These are phyloP conservation scores for Coleophoma crateriformis DNA, from an alignment of 2,329 filamentous ascomycete genomes.

Conservation along the genomic window DNA sequence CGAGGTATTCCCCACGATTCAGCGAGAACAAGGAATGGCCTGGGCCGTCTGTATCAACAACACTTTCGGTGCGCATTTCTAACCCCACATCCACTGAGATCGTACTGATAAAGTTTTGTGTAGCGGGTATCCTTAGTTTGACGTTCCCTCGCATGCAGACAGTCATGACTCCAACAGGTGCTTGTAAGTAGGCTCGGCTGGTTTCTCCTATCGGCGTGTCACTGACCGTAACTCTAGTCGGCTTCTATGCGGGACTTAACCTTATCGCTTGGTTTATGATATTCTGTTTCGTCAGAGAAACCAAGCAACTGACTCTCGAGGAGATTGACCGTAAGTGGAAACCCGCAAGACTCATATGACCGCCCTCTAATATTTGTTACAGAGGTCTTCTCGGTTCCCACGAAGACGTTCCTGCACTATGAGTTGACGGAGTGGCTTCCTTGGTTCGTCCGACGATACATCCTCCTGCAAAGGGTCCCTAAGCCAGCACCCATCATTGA, in stretches of 20 bases:
- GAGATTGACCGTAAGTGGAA: conserved; percentile 48
- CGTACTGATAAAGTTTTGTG: conserved; percentile 60
- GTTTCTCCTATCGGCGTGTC: conserved; percentile 61
- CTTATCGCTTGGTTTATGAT: conserved; percentile 47
- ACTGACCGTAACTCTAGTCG: conserved; percentile 54
- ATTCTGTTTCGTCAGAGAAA: conserved; percentile 50
- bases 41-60: conserved; percentile 56
- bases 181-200: conserved; percentile 65
- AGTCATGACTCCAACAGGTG: conserved; percentile 26
- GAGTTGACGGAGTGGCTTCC: conserved; percentile 11
- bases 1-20: conserved; percentile 57
- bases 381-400: conserved; percentile 14
- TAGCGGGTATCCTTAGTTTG: conserved; percentile 53
- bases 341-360: conserved; percentile 10
- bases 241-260: conserved; percentile 49
- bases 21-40: conserved; percentile 57
- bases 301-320: conserved; percentile 36
- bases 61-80: conserved; percentile 59
- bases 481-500: too few relatives aligned
- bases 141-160: conserved; percentile 26
- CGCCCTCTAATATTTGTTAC: not conserved
- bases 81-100: conserved; percentile 52
- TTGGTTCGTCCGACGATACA: conserved; percentile 11
- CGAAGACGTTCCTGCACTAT: conserved; percentile 10
- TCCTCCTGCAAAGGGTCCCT: not conserved